phyloP scores from a whole-genome alignment of 2,329 filamentous ascomycete species.

The Clonostachys byssicola region DNA sequence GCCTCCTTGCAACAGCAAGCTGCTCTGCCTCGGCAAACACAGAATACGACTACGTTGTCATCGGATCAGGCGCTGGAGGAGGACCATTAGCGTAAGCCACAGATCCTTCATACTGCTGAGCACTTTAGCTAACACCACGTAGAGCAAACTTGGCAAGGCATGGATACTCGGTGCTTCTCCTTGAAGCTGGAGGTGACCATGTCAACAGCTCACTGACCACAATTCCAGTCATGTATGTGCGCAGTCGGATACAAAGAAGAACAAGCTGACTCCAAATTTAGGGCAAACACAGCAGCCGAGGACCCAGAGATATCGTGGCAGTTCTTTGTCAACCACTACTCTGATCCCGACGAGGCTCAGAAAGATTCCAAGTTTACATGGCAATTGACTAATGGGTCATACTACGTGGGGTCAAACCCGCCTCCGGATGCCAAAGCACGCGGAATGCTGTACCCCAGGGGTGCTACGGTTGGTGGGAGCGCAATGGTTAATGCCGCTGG shows the following conservation, averaged over 20 bases:
- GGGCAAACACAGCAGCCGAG: constrained; percentile 38
- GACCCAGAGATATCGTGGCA: constrained; percentile 55
- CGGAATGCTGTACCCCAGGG: constrained; percentile 55
- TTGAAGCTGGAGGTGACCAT: constrained; percentile 57
- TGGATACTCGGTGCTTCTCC: constrained; percentile 55
- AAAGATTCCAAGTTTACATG: constrained; percentile 58
- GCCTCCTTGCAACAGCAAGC: too few species aligned
- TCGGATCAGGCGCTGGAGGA: constrained; percentile 57
- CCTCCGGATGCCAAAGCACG: constrained; percentile 44
- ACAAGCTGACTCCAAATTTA: too few species aligned
- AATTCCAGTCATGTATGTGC: too few species aligned
- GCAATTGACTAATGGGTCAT: constrained; percentile 38
- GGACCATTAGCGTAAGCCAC: constrained; percentile 41
- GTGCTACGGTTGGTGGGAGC: constrained; percentile 53
- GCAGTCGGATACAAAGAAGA: too few species aligned
- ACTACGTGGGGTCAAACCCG: constrained; percentile 49
- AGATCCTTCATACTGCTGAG: too few species aligned
- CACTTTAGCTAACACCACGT: too few species aligned
- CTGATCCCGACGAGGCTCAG: constrained; percentile 44
- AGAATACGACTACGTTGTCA: constrained; percentile 58
- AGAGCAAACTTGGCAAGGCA: too few species aligned
- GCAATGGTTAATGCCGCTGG: constrained; percentile 52
- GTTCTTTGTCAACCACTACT: constrained; percentile 61
- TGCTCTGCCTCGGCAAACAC: background rate
- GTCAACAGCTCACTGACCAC: constrained; percentile 16